Evolutionary conservation across 2,329 filamentous ascomycete species (phyloP).

Genomic region (Alternaria novae-zelandiae): DNA sequence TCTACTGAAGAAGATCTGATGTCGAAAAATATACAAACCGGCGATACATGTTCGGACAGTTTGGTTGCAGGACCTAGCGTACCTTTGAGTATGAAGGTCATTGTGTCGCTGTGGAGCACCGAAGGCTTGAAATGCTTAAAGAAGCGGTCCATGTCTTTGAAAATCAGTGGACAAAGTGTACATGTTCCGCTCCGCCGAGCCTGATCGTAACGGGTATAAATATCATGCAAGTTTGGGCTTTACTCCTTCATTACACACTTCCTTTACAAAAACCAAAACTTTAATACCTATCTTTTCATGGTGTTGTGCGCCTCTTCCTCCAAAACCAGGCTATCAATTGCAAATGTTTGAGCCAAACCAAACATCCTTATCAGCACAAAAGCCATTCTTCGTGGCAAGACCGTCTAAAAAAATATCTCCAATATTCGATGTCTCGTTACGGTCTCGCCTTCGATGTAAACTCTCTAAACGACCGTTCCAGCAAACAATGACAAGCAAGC

Average conservation of each 20-base stretch:
- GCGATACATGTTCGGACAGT: background rate
- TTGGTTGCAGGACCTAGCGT: fast-evolving
- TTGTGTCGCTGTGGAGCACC: background rate
- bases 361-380: no score
- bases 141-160: background rate
- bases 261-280: background rate
- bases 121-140: background rate
- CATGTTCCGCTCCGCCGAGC: background rate
- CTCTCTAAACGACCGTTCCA: no score
- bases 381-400: no score
- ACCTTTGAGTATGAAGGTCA: fast-evolving
- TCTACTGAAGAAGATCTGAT: background rate
- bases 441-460: no score
- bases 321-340: background rate
- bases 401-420: no score
- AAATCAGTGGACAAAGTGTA: fast-evolving
- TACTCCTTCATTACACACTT: background rate
- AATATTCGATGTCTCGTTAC: background rate
- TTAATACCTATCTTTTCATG: no score
- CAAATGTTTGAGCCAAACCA: background rate
- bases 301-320: background rate
- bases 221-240: no score
- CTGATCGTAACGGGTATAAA: background rate
- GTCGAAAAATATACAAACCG: no score
- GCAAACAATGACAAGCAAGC: no score